Conservation (phyloP, 352 stramenopile species). For the Globisporangium camurandrum region DNA sequence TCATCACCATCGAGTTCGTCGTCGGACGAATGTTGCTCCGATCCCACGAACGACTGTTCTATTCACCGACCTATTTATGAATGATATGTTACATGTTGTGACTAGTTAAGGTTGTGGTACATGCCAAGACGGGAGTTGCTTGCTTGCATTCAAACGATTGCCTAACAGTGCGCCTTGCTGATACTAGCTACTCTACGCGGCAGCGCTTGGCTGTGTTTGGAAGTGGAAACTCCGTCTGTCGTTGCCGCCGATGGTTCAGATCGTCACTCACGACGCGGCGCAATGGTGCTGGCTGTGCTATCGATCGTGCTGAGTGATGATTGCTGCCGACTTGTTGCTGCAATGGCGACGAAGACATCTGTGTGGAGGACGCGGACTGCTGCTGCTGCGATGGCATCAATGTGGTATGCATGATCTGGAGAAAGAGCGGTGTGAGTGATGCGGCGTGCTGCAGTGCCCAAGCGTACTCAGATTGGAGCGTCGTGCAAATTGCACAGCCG, state of each 20-base stretch:
- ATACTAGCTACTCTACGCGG: too few species aligned
- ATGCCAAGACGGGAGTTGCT: too few species aligned
- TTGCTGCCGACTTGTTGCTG: background rate
- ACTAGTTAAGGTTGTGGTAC: too few species aligned
- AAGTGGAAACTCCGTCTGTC: background rate
- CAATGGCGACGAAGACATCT: background rate
- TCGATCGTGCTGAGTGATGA: background rate
- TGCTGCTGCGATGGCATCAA: background rate
- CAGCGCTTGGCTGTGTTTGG: conserved; percentile 6
- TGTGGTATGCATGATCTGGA: background rate
- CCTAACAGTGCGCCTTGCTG: too few species aligned
- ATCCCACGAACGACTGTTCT: too few species aligned
- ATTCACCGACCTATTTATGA: too few species aligned
- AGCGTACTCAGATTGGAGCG: conserved; percentile 20
- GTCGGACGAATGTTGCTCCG: too few species aligned
- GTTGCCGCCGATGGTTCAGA: conserved; percentile 4
- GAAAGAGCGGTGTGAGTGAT: conserved; percentile 29
- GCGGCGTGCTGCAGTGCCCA: conserved; percentile 29
- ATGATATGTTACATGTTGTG: too few species aligned
- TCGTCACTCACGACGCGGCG: conserved; percentile 17
- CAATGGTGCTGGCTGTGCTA: conserved; percentile 1
- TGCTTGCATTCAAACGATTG: too few species aligned
- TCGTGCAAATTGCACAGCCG: conserved; percentile 22
- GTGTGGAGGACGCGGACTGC: background rate
- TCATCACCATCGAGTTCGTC: too few species aligned